phyloP scores from a whole-genome alignment of 352 stramenopile species.

The Pythium aquatile region DNA sequence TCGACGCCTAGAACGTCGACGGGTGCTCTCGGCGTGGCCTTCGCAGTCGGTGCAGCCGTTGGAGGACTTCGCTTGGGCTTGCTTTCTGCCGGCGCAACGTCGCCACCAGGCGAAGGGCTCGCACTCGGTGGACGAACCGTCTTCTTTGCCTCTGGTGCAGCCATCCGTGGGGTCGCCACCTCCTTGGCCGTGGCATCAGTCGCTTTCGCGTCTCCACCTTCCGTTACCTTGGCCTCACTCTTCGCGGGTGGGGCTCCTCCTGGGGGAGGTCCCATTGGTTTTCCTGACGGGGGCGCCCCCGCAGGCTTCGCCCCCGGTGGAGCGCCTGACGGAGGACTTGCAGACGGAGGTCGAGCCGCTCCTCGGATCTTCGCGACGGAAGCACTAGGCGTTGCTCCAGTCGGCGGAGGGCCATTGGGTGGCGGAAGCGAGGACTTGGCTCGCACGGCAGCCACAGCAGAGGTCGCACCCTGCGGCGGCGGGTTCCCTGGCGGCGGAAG shows the following conservation, averaged over 20 bases:
- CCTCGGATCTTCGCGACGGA: conserved; percentile 77
- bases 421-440: conserved; percentile 62
- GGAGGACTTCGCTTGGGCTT: conserved; percentile 10
- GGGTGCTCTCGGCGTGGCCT: conserved; percentile 24
- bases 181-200: conserved; percentile 18
- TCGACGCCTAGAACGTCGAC: conserved; percentile 43
- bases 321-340: conserved; percentile 29
- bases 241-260: conserved; percentile 24
- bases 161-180: conserved; percentile 7
- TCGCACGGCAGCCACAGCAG: conserved; percentile 61
- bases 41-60: conserved; percentile 15
- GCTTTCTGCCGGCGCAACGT: conserved; percentile 7
- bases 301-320: conserved; percentile 19
- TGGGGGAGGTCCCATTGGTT: conserved; percentile 11
- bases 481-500: conserved; percentile 66
- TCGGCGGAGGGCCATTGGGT: conserved; percentile 59
- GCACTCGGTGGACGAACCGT: conserved; percentile 21
- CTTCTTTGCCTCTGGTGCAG: conserved; percentile 20
- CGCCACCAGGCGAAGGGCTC: neutral
- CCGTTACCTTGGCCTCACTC: conserved; percentile 26
- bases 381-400: conserved; percentile 43
- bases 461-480: conserved; percentile 53
- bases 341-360: conserved; percentile 45
- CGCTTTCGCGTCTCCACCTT: neutral
- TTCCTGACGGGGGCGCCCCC: neutral